These are phyloP conservation scores for Pseudohalonectria lignicola DNA, from an alignment of 2,329 filamentous ascomycete genomes.

Conservation along the genomic window DNA sequence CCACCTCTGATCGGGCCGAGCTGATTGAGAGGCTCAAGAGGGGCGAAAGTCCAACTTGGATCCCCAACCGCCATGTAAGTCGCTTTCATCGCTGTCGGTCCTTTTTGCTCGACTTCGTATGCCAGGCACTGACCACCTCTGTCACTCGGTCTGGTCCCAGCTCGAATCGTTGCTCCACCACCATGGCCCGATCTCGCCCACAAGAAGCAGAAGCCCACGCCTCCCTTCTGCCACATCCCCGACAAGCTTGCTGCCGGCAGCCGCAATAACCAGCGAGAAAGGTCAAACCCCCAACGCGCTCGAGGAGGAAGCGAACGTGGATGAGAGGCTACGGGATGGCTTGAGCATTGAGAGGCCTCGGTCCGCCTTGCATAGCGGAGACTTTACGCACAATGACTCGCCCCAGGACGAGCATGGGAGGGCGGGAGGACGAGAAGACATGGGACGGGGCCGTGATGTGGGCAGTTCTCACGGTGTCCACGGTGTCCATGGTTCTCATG, in stretches of 20 bases:
- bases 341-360: slow-evolving; percentile 68
- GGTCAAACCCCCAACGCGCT: slow-evolving; percentile 13
- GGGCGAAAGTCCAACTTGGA: slow-evolving; percentile 66
- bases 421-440: neutral
- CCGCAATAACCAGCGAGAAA: slow-evolving; percentile 35
- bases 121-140: too few species aligned
- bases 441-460: too few species aligned
- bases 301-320: slow-evolving; percentile 20
- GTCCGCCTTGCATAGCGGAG: slow-evolving; percentile 60
- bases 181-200: slow-evolving; percentile 21
- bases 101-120: too few species aligned
- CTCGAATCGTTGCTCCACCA: slow-evolving; percentile 28
- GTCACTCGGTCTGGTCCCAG: too few species aligned
- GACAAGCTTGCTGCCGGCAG: slow-evolving; percentile 28
- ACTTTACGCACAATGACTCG: slow-evolving; percentile 40
- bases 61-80: slow-evolving; percentile 50
- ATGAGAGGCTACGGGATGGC: slow-evolving; percentile 38
- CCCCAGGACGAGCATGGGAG: neutral
- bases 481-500: too few species aligned
- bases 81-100: too few species aligned
- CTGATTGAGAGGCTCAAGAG: slow-evolving; percentile 78
- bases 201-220: slow-evolving; percentile 17
- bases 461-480: too few species aligned
- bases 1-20: slow-evolving; percentile 55
- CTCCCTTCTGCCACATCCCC: slow-evolving; percentile 23